Evolutionary conservation across 2,329 filamentous ascomycete genomes (phyloP).

Genomic region (Fusarium sp.): DNA sequence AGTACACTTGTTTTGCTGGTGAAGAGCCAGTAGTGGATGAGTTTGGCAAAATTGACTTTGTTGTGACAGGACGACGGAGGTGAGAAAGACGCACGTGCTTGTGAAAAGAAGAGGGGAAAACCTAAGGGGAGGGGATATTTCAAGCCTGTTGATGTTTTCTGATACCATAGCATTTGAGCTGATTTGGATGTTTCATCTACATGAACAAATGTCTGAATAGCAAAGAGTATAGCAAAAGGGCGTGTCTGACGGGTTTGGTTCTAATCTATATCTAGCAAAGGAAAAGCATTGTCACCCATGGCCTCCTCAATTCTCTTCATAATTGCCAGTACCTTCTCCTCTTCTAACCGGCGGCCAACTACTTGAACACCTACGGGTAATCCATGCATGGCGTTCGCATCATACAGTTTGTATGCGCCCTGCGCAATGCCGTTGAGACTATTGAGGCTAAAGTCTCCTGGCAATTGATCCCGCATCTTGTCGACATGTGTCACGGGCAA

Average conservation of each 20-base stretch:
- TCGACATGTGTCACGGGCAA: constrained; percentile 89
- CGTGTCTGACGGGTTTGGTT: neutral
- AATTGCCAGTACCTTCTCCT: constrained; percentile 85
- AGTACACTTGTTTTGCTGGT: constrained; percentile 4
- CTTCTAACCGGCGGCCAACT: constrained; percentile 80
- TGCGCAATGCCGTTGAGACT: constrained; percentile 81
- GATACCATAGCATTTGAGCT: constrained; percentile 2
- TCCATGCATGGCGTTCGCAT: constrained; percentile 84
- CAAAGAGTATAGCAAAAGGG: neutral
- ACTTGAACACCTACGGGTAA: constrained; percentile 88
- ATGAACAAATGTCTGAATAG: neutral
- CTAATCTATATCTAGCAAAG: constrained; percentile 61
- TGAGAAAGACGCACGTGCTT: neutral
- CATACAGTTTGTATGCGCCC: constrained; percentile 88
- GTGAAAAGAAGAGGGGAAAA: neutral
- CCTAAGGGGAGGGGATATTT: neutral
- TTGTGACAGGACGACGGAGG: neutral
- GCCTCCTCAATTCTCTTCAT: constrained; percentile 85
- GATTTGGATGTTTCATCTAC: neutral
- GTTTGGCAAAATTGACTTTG: constrained; percentile 35
- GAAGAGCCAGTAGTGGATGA: constrained; percentile 25
- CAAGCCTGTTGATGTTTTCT: neutral
- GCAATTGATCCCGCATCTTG: constrained; percentile 71
- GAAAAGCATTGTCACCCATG: constrained; percentile 67
- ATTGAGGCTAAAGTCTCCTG: constrained; percentile 67